Conservation (phyloP, 345 rosid species). For the Cardamine chenopodiifolia region DNA sequence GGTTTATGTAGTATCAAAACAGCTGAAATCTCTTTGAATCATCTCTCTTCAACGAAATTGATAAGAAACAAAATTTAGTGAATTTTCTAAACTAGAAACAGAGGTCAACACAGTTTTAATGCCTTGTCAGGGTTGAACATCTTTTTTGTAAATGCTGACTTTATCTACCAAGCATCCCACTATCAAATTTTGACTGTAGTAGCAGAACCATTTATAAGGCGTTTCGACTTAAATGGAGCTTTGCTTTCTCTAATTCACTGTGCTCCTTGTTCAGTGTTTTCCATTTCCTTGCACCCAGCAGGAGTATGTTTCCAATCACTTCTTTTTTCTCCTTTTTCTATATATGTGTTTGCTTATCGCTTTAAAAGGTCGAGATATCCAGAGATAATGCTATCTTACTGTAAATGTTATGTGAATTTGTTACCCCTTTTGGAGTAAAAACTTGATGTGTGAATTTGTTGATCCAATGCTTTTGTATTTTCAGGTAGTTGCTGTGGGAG, state of each 20-base stretch:
- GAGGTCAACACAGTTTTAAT: background rate
- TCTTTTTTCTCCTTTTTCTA: background rate
- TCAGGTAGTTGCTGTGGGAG: slow-evolving; percentile 83
- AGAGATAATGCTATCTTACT: background rate
- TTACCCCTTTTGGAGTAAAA: slow-evolving; percentile 6
- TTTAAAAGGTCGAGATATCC: background rate
- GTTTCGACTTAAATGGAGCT: slow-evolving; percentile 71
- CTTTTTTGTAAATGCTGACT: background rate
- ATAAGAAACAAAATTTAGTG: background rate
- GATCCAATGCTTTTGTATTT: slow-evolving; percentile 16
- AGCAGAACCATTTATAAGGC: slow-evolving; percentile 73
- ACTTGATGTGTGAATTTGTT: background rate
- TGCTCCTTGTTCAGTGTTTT: slow-evolving; percentile 84
- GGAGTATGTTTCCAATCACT: slow-evolving; percentile 56
- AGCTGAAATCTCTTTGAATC: background rate
- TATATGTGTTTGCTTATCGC: background rate
- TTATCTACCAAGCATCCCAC: slow-evolving; percentile 26
- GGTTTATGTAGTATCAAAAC: background rate
- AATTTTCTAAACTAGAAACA: slow-evolving; percentile 8
- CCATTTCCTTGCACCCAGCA: slow-evolving; percentile 70
- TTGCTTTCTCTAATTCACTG: slow-evolving; percentile 79
- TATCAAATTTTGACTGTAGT: slow-evolving; percentile 87
- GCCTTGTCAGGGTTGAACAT: background rate
- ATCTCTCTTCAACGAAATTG: background rate
- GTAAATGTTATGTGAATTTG: background rate